phyloP scores from a whole-genome alignment of 2,329 filamentous ascomycete species.

The Fusarium pseudocircinatum region DNA sequence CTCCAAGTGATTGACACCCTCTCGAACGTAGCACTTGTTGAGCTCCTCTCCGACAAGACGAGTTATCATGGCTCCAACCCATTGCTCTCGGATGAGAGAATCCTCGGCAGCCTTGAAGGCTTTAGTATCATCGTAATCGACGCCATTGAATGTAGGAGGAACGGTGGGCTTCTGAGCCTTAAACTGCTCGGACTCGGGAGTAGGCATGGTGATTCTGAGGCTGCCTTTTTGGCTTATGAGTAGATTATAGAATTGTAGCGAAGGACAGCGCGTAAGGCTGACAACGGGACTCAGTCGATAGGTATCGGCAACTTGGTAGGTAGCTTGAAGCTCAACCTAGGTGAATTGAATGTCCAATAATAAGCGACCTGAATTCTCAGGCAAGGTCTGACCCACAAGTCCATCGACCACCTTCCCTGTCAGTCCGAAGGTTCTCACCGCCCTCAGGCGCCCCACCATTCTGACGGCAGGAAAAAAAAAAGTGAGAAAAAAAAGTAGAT shows the following conservation, averaged over 20 bases:
- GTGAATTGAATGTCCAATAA: constrained; percentile 40
- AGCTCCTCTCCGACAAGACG: constrained; percentile 83
- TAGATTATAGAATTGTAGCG: constrained; percentile 17
- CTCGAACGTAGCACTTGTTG: constrained; percentile 84
- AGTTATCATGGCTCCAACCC: constrained; percentile 91
- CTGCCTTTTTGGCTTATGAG: constrained; percentile 17
- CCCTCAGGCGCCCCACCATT: constrained; percentile 48
- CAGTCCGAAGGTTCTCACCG: constrained; percentile 46
- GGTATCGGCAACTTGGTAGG: constrained; percentile 38
- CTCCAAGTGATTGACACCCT: constrained; percentile 89
- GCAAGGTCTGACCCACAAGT: constrained; percentile 32
- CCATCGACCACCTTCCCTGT: constrained; percentile 34
- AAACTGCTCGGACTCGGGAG: constrained; percentile 83
- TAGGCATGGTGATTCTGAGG: constrained; percentile 70
- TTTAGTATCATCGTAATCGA: constrained; percentile 85
- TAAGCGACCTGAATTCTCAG: constrained; percentile 45
- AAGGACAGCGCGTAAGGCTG: constrained; percentile 27
- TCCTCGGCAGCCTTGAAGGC: constrained; percentile 85
- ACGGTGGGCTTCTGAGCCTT: constrained; percentile 86
- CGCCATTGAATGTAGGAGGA: constrained; percentile 83
- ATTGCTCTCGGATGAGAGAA: constrained; percentile 84
- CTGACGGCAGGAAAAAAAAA: constrained; percentile 41
- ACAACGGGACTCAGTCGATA: constrained; percentile 33
- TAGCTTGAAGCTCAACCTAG: constrained; percentile 43
- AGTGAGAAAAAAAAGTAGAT: constrained; percentile 44